Conservation (phyloP, 495 filamentous ascomycete species). For the Sphaerosporella brunnea region DNA sequence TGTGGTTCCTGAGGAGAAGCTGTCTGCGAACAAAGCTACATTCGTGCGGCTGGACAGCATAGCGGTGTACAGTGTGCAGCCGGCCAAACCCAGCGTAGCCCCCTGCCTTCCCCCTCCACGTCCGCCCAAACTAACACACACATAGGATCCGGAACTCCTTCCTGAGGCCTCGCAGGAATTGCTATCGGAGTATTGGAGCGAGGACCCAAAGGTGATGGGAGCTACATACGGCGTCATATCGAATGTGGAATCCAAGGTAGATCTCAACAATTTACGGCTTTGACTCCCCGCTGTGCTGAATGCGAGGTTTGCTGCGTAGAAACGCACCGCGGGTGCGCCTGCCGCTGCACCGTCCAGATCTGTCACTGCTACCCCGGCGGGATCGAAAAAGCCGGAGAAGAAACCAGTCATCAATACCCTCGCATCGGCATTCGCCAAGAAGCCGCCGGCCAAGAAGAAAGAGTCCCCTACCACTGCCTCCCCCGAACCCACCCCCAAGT, state of each 20-base stretch:
- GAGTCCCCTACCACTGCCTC: conserved; percentile 11
- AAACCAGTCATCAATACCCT: conserved; percentile 10
- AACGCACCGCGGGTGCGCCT: no score
- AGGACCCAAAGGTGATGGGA: conserved; percentile 45
- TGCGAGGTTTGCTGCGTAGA: no score
- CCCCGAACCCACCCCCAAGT: no score
- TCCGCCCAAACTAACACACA: conserved; percentile 31
- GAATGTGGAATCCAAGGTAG: conserved; percentile 41
- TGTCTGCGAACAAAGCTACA: conserved; percentile 54
- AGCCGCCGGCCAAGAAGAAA: conserved; percentile 27
- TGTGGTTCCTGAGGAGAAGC: conserved; percentile 58
- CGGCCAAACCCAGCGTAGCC: conserved; percentile 45
- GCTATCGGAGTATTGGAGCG: conserved; percentile 33
- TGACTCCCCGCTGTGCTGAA: neutral
- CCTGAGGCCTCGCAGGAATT: conserved; percentile 29
- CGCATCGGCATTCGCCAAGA: conserved; percentile 8
- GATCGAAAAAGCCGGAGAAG: no score
- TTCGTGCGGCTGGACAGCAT: conserved; percentile 57
- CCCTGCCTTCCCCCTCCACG: conserved; percentile 27
- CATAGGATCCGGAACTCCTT: neutral
- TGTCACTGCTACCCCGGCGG: no score
- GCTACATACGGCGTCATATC: conserved; percentile 51
- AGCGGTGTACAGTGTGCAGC: conserved; percentile 73
- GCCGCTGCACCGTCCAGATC: no score
- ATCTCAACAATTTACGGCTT: conserved; percentile 2